Percentiles rank a stretch among this genome's conserved stretches.
Conservation (phyloP, 2,329 filamentous ascomycete species). For the Pyrenophora seminiperda region DNA sequence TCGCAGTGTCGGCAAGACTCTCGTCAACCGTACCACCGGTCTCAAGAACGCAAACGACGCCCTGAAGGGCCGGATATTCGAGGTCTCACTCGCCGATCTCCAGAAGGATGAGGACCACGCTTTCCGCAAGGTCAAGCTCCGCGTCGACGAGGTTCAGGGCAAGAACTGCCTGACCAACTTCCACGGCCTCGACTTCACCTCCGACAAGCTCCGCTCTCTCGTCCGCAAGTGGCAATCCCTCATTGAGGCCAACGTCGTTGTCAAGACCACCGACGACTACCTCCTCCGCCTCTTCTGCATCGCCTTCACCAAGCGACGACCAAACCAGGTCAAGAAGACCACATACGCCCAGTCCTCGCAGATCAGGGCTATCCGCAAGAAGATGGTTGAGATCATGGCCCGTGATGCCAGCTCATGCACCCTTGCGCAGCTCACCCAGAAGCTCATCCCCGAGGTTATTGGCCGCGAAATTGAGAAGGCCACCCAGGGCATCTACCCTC, state of each 20-base stretch:
- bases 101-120: conserved; percentile 99
- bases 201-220: conserved; percentile 98
- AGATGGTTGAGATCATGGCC: conserved; percentile 99
- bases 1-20: conserved; percentile 95
- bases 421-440: conserved; percentile 93
- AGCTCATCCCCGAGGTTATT: conserved; percentile 99
- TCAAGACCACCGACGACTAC: conserved; percentile 99
- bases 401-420: conserved; percentile 94
- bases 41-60: conserved; percentile 99
- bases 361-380: conserved; percentile 97
- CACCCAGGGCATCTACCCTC: conserved; percentile 98
- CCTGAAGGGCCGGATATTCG: conserved; percentile 97
- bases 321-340: conserved; percentile 99
- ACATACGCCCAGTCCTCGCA: conserved; percentile 97
- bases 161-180: conserved; percentile 99
- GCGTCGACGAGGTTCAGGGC: conserved; percentile 98
- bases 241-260: conserved; percentile 99
- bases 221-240: conserved; percentile 99
- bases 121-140: conserved; percentile 99
- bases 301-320: conserved; percentile 98
- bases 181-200: conserved; percentile 99
- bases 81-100: conserved; percentile 97
- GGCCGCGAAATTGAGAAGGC: conserved; percentile 99
- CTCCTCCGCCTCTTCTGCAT: conserved; percentile 98
- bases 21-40: conserved; percentile 99